Evolutionary conservation across 495 filamentous ascomycete genomes (phyloP).

Genomic region (Haplographium delicatum): DNA sequence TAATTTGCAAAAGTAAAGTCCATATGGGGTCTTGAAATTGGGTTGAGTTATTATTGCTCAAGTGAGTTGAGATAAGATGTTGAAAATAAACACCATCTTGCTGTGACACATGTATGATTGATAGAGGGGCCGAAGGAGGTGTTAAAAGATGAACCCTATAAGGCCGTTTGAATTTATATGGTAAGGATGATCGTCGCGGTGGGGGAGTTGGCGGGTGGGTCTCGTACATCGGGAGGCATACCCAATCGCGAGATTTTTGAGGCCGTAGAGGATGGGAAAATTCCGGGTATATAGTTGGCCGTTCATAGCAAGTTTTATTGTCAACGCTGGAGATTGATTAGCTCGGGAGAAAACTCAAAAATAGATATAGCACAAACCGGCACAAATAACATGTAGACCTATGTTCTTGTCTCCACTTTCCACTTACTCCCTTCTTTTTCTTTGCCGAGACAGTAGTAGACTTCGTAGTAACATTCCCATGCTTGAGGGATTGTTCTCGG

Average conservation of each 20-base stretch:
- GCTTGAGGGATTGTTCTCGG: background rate
- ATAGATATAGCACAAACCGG: background rate
- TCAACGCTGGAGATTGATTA: background rate
- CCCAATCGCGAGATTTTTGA: background rate
- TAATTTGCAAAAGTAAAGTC: background rate
- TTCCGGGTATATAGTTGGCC: background rate
- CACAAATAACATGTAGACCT: background rate
- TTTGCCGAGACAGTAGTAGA: background rate
- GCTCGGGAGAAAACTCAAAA: background rate
- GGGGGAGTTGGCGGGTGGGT: conserved; percentile 9
- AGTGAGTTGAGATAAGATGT: background rate
- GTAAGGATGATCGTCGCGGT: conserved; percentile 8
- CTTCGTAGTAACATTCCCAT: background rate
- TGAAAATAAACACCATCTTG: conserved; percentile 10
- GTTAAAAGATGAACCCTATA: too few relatives aligned
- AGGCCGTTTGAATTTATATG: too few relatives aligned
- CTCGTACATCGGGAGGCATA: background rate
- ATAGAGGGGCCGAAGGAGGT: background rate
- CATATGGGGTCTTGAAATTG: background rate
- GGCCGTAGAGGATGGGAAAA: background rate
- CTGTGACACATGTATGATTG: background rate
- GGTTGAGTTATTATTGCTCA: background rate
- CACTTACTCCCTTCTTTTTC: background rate
- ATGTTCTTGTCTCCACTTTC: background rate
- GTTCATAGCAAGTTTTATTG: background rate